Evolutionary conservation across 345 rosid species (phyloP).

Genomic region (Bruguiera parviflora): DNA sequence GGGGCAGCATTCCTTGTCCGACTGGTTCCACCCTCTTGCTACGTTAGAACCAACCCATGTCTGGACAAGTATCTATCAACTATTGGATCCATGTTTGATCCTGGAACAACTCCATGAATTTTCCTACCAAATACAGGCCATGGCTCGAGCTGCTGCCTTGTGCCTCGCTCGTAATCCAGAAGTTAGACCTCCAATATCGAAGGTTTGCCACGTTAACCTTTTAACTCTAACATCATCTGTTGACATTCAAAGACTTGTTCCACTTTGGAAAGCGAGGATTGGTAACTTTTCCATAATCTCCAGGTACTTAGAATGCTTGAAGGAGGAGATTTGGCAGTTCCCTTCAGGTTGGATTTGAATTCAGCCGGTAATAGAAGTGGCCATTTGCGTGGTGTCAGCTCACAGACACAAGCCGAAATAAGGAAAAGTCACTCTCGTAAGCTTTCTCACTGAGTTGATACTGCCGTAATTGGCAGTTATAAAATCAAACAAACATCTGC

Average conservation of each 20-base stretch:
- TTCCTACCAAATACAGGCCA: slow-evolving; percentile 41
- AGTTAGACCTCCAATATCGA: slow-evolving; percentile 54
- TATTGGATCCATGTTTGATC: slow-evolving; percentile 44
- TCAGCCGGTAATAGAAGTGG: slow-evolving; percentile 60
- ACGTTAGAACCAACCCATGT: slow-evolving; percentile 32
- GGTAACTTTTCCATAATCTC: background rate
- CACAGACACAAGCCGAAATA: slow-evolving; percentile 25
- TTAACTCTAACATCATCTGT: background rate
- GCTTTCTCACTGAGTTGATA: slow-evolving; percentile 41
- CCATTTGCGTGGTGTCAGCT: slow-evolving; percentile 43
- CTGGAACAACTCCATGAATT: slow-evolving; percentile 25
- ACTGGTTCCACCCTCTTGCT: slow-evolving; percentile 46
- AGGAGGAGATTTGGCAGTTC: slow-evolving; percentile 42
- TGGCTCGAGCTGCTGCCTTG: slow-evolving; percentile 42
- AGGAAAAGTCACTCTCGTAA: slow-evolving; percentile 43
- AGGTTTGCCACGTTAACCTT: slow-evolving; percentile 30
- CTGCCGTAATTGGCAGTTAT: background rate
- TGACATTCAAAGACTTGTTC: background rate
- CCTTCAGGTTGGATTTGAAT: slow-evolving; percentile 45
- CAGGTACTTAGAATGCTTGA: slow-evolving; percentile 52
- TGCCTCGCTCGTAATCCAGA: slow-evolving; percentile 52
- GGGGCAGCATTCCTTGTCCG: slow-evolving; percentile 37
- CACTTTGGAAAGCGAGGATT: background rate
- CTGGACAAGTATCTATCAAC: slow-evolving; percentile 22
- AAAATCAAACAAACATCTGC: too few species aligned